These are phyloP conservation scores for Boletus barrowsii DNA, from an alignment of 768 basidiomycete genomes.

Conservation along the genomic window DNA sequence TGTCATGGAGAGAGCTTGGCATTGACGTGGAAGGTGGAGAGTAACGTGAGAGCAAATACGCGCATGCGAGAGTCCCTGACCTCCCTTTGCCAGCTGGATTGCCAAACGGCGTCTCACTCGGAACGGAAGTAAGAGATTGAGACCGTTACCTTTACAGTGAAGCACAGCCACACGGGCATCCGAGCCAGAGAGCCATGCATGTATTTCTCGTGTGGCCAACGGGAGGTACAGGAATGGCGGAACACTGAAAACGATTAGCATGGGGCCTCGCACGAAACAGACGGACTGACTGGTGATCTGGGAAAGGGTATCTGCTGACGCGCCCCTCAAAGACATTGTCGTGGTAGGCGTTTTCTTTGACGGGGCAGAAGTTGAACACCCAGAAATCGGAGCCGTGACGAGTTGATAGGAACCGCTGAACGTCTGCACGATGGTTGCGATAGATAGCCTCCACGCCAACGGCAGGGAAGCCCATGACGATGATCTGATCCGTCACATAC, in stretches of 20 bases:
- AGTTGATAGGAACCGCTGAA: slow-evolving; percentile 68
- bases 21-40: slow-evolving; percentile 43
- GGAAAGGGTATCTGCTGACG: slow-evolving; percentile 84
- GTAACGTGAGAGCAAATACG: slow-evolving; percentile 66
- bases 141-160: slow-evolving; percentile 74
- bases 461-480: slow-evolving; percentile 86
- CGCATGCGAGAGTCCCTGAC: slow-evolving; percentile 82
- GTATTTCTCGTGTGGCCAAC: slow-evolving; percentile 71
- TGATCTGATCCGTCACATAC: slow-evolving; percentile 70
- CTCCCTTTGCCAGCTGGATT: slow-evolving; percentile 72
- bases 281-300: slow-evolving; percentile 84
- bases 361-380: slow-evolving; percentile 88
- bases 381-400: slow-evolving; percentile 76
- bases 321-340: slow-evolving; percentile 64
- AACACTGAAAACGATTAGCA: slow-evolving; percentile 41
- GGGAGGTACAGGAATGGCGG: slow-evolving; percentile 76
- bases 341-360: slow-evolving; percentile 78
- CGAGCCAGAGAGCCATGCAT: slow-evolving; percentile 64
- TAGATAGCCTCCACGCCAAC: slow-evolving; percentile 75
- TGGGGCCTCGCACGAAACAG: slow-evolving; percentile 31
- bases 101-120: slow-evolving; percentile 1
- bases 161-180: slow-evolving; percentile 71
- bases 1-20: slow-evolving; percentile 12
- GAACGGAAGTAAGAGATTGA: neutral
- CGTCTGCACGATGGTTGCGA: slow-evolving; percentile 74